Conservation (phyloP, 1,284 basidiomycete genomes). For the Trichosporon sp. region DNA sequence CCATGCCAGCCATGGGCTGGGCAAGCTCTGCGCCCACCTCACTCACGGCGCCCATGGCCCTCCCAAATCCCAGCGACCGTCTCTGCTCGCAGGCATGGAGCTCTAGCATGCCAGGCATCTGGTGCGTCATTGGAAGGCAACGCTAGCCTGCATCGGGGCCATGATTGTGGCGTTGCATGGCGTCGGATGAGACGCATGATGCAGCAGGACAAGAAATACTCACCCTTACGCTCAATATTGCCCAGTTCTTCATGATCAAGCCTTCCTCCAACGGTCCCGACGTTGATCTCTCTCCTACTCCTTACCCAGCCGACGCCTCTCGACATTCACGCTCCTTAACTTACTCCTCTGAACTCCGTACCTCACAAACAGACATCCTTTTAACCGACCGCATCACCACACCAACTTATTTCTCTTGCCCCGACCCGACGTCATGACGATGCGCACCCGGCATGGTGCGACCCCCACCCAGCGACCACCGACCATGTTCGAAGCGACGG, state of each 20-base stretch:
- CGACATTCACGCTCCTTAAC: conserved; percentile 17
- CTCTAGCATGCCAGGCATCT: neutral
- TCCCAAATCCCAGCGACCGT: neutral
- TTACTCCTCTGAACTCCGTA: neutral
- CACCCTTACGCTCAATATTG: conserved; percentile 5
- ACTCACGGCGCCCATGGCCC: neutral
- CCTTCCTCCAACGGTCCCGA: neutral
- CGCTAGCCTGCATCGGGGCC: neutral
- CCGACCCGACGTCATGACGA: neutral
- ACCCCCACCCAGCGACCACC: neutral
- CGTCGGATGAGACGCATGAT: conserved; percentile 10
- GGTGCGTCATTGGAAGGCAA: conserved; percentile 1
- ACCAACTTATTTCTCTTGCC: neutral
- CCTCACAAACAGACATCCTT: conserved; percentile 2
- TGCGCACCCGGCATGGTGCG: conserved; percentile 14
- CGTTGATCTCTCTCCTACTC: conserved; percentile 3
- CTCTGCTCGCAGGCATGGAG: neutral
- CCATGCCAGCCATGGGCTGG: conserved; percentile 6
- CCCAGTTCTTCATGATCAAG: conserved; percentile 6
- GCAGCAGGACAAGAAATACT: conserved; percentile 16
- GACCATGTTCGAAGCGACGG: neutral
- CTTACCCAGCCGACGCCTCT: neutral
- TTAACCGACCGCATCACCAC: neutral
- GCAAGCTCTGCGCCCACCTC: neutral
- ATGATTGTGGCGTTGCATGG: conserved; percentile 11